Evolutionary conservation across 352 stramenopile species (phyloP), one percentile per base, ranked within the genome.

Genomic region (Pythium aquatile): DNA sequence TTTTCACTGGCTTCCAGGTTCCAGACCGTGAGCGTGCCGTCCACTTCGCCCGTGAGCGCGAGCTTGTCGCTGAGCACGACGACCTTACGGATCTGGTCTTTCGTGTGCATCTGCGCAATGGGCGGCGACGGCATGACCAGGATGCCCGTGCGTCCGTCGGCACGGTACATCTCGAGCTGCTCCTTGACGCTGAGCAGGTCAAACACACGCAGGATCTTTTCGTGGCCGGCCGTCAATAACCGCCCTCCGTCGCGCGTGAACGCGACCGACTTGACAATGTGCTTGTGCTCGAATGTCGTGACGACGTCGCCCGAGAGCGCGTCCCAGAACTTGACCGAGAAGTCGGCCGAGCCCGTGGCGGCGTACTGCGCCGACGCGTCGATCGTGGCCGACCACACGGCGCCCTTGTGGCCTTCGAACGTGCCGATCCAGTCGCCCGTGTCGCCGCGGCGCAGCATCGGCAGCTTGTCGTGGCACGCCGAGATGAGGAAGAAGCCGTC

Each of bases 391-490:
- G 78, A 93, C 90, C 90, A 98, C 0, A 97, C 90, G 0, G 90
- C 90, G 52, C 97, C 97, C 72, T 99, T 99, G 78, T 99, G 97
- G 49, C 97, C 97, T 29, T 93, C 78, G 59, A 98, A 99, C 7
- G 96, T 99, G 52, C 97, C 97, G 66, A 99, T 99, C 97, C 97
- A 99, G 74, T 97, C 81, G 55, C 90, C 90, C 29, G 88, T 86
- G 48, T 81, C 77, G 8, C 75, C 87, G 54, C 85, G 85, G 3
- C 90, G 85, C 52, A 97, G 75, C 88, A 96, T 96, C 37, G 88
- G 90, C 46, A 88, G 76, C 70, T 96, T 96, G 75, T 97, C 88
- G 60, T 94, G 86, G 67, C 86, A 94, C 17, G 83, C 86, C 20
- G 86, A 94, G 69, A 94, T 78, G 26, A 94, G 75, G 55, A 94